Conservation (phyloP, 2,329 filamentous ascomycete genomes). For the Emericellopsis cladophorae region DNA sequence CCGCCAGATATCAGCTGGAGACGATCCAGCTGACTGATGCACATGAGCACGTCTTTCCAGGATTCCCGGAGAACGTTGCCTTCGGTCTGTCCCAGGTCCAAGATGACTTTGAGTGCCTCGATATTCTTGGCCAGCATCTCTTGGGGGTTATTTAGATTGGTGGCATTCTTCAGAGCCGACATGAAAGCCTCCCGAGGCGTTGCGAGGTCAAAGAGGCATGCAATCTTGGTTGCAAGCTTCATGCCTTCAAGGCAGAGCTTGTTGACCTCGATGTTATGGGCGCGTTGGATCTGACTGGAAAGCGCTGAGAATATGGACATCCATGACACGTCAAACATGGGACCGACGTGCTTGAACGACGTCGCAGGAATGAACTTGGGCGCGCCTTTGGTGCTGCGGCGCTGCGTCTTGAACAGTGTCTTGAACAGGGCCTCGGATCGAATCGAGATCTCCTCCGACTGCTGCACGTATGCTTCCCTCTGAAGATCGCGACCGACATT, state of each 20-base stretch:
- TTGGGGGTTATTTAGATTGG: conserved; percentile 88
- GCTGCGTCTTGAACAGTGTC: conserved; percentile 80
- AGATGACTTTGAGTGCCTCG: conserved; percentile 79
- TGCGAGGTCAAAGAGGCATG: conserved; percentile 83
- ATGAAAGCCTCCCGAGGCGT: conserved; percentile 95
- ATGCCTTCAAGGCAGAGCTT: conserved; percentile 90
- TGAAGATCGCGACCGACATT: conserved; percentile 87
- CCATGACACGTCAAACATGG: conserved; percentile 98
- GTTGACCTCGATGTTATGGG: conserved; percentile 84
- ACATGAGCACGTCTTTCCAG: conserved; percentile 92
- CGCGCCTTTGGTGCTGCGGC: conserved; percentile 57
- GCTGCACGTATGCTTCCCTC: conserved; percentile 84
- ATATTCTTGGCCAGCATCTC: conserved; percentile 96
- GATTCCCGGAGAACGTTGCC: conserved; percentile 81
- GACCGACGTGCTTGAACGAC: conserved; percentile 87
- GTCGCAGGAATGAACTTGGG: conserved; percentile 81
- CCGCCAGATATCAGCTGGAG: conserved; percentile 91
- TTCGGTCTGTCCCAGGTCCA: conserved; percentile 87
- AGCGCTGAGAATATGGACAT: conserved; percentile 97
- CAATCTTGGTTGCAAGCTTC: conserved; percentile 84
- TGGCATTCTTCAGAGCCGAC: conserved; percentile 81
- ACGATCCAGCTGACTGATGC: conserved; percentile 88
- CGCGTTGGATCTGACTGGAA: conserved; percentile 86
- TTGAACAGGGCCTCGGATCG: conserved; percentile 79
- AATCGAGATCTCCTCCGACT: conserved; percentile 79